Evolutionary conservation across 73 alveolate species (phyloP).

Genomic region (Halteria grandinella): DNA sequence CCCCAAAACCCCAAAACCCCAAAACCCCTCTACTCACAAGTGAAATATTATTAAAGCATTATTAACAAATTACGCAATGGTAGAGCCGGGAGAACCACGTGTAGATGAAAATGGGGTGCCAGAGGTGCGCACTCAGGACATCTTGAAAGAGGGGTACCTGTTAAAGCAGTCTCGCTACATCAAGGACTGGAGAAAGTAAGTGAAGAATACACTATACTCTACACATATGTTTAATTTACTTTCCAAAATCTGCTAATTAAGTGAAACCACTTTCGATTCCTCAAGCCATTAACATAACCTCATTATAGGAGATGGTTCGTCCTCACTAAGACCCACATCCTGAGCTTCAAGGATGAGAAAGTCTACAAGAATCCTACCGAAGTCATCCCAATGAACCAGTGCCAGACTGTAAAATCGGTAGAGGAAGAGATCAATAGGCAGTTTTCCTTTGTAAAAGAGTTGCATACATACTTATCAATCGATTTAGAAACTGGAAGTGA

Average conservation of each 20-base stretch:
- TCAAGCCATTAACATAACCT: background rate
- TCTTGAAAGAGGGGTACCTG: conserved; percentile 90
- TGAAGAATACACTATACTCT: too few relatives aligned
- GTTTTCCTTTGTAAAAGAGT: conserved; percentile 68
- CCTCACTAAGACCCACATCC: conserved; percentile 73
- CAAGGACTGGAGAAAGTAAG: conserved; percentile 91
- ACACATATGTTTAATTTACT: too few relatives aligned
- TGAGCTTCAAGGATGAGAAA: conserved; percentile 78
- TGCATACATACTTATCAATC: background rate
- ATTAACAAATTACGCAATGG: too few relatives aligned
- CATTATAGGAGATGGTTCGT: conserved; percentile 82
- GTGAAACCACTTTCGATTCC: background rate
- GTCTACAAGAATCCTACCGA: conserved; percentile 87
- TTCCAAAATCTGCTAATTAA: too few relatives aligned
- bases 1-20: too few relatives aligned
- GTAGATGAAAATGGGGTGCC: too few relatives aligned
- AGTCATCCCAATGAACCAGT: conserved; percentile 70
- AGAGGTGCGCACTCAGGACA: conserved; percentile 46
- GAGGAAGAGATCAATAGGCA: conserved; percentile 80
- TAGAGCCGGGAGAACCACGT: too few relatives aligned
- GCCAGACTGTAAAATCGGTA: conserved; percentile 83
- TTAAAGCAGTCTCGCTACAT: conserved; percentile 80
- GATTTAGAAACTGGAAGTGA: conserved; percentile 82
- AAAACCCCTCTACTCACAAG: background rate
- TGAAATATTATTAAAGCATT: too few relatives aligned